Percentiles rank a stretch among this genome's conserved stretches.
These are phyloP conservation scores for Pichia deserticola DNA, from an alignment of 805 yeast genomes.

Conservation along the genomic window DNA sequence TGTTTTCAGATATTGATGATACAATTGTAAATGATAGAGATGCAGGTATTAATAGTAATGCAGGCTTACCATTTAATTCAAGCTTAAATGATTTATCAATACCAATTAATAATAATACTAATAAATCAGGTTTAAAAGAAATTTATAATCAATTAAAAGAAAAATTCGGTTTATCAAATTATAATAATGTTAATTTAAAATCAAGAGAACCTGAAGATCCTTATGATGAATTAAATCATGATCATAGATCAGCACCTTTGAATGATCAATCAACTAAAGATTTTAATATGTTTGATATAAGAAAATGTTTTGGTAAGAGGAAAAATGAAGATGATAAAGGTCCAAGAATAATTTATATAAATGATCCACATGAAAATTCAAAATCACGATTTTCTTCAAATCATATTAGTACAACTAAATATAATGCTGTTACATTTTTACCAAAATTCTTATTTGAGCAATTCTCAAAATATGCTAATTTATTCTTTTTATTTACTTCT, in stretches of 20 bases:
- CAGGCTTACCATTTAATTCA: neutral
- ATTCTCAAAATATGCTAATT: conserved; percentile 92
- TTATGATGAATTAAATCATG: conserved; percentile 20
- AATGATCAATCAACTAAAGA: conserved; percentile 19
- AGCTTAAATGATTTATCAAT: conserved; percentile 6
- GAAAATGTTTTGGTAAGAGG: conserved; percentile 19
- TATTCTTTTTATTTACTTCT: conserved; percentile 89
- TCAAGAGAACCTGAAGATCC: conserved; percentile 10
- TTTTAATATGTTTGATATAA: conserved; percentile 21
- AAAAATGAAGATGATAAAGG: conserved; percentile 26
- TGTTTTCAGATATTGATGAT: conserved; percentile 12
- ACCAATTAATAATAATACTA: conserved; percentile 7
- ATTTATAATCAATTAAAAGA: conserved; percentile 23
- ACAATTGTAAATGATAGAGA: conserved; percentile 8
- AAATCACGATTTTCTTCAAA: conserved; percentile 62
- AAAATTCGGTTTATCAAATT: conserved; percentile 21
- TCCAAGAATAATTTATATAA: conserved; percentile 62
- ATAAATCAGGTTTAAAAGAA: conserved; percentile 21
- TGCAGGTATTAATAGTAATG: neutral
- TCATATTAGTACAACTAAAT: conserved; percentile 91
- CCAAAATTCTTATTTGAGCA: conserved; percentile 96
- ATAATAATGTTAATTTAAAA: conserved; percentile 17
- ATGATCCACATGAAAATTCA: conserved; percentile 50
- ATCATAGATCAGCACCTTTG: conserved; percentile 21
- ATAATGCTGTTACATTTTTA: conserved; percentile 83